Evolutionary conservation across 2,329 filamentous ascomycete species (phyloP), one percentile per base, ranked within the genome.

Genomic region (Fusarium sp.): DNA sequence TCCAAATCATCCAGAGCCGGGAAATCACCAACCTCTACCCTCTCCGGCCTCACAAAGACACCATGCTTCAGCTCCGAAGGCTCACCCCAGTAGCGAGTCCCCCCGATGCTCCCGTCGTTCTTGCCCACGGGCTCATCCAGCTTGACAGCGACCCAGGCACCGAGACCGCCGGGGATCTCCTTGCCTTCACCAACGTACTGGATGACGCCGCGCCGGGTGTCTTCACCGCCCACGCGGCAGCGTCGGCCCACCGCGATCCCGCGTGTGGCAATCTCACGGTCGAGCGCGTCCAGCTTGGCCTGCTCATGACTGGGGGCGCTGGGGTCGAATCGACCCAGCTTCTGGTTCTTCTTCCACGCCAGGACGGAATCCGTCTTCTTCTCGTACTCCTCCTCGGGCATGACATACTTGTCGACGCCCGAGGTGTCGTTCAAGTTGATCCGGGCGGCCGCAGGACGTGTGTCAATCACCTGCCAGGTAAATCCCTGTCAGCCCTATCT

Each of bases 241-340:
- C 92, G 84, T 81, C 85, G 88, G 42, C 91, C 91, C 13, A 89
- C 86, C 62, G 83, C 85, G 74, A 93, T 92, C 84, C 92, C 91
- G 81, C 92, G 90, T 64, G 89, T 88, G 73, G 88, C 85, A 73
- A 98, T 87, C 79, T 97, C 94, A 65, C 89, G 89, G 74, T 91
- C 87, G 47, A 92, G 88, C 42, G 92, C 91, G 18, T 89, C 88
- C 66, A 93, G 85, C 81, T 93, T 93, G 72, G 93, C 89, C 80
- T 94, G 88, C 80, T 95, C 92, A 24, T 93, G 89, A 69, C 87
- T 90, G 20, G 93, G 91, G 9, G 95, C 94, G 77, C 92, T 88
- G 14, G 96, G 96, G 80, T 98, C 94, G 84, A 99, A 99, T 38
- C 96, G 94, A 60, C 96, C 96, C n/a, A 98, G 90, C 82, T 97